Evolutionary conservation across 2,329 filamentous ascomycete genomes (phyloP).

Genomic region (Nemania sp.): DNA sequence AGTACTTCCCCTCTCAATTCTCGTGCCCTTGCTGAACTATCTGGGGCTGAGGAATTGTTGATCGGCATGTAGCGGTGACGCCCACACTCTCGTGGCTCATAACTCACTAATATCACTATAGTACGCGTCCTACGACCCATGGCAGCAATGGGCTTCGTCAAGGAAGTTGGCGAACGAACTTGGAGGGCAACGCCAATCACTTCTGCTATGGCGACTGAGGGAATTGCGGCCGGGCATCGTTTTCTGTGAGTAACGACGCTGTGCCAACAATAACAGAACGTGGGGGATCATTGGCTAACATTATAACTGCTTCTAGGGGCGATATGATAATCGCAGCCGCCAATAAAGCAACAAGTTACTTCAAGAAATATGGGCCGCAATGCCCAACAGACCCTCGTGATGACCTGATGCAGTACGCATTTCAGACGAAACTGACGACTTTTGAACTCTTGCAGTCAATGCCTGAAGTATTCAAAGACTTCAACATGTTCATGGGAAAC

Average conservation of each 20-base stretch:
- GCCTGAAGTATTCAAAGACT: constrained; percentile 30
- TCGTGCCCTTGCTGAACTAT: constrained; percentile 25
- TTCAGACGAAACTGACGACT: constrained; percentile 31
- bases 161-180: constrained; percentile 30
- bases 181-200: constrained; percentile 35
- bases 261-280: not conserved
- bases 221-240: constrained; percentile 32
- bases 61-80: constrained; percentile 27
- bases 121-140: constrained; percentile 29
- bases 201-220: constrained; percentile 34
- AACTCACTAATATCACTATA: not conserved
- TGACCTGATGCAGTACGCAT: constrained; percentile 36
- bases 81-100: not conserved
- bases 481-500: constrained; percentile 37
- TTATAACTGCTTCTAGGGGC: constrained; percentile 12
- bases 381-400: constrained; percentile 33
- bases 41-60: constrained; percentile 34
- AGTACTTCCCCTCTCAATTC: constrained; percentile 25
- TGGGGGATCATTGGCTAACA: too few species aligned
- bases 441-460: constrained; percentile 31
- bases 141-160: constrained; percentile 30
- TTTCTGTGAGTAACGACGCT: not conserved
- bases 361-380: constrained; percentile 31
- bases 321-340: constrained; percentile 28
- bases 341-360: constrained; percentile 30